phyloP scores from a whole-genome alignment of 352 stramenopile species.

The Blastocystis sp. region DNA sequence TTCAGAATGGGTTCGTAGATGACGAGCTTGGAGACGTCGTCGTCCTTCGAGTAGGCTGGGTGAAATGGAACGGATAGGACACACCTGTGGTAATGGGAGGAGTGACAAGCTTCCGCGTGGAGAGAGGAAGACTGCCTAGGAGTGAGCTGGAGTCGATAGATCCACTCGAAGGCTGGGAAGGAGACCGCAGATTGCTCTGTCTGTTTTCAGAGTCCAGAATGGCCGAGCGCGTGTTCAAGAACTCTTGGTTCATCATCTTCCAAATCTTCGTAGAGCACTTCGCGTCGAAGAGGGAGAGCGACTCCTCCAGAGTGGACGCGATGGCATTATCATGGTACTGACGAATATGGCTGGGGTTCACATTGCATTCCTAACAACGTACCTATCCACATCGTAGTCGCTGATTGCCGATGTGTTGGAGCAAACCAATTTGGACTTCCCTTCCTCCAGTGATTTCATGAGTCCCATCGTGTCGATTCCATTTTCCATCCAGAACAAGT shows the following conservation, averaged over 20 bases:
- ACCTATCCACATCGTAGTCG: conserved; percentile 47
- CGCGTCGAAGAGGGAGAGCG: not conserved
- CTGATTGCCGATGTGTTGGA: not conserved
- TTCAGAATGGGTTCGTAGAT: not conserved
- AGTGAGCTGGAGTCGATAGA: not conserved
- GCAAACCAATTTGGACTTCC: not conserved
- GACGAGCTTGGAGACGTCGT: not conserved
- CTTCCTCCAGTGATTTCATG: conserved; percentile 21
- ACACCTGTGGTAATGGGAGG: conserved; percentile 17
- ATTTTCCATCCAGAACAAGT: conserved; percentile 47
- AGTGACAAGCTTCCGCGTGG: not conserved
- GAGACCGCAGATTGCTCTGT: not conserved
- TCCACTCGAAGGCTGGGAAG: not conserved
- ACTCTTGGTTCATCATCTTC: conserved; percentile 46
- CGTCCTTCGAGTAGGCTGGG: not conserved
- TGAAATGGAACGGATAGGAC: not conserved
- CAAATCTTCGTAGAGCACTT: not conserved
- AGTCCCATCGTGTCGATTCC: conserved; percentile 3
- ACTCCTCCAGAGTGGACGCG: not conserved
- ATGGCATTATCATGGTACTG: conserved; percentile 41
- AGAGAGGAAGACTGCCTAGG: conserved; percentile 27
- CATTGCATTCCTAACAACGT: not conserved
- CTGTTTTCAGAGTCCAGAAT: conserved; percentile 2
- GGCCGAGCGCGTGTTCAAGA: not conserved
- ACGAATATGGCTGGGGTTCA: not conserved